phyloP scores from a whole-genome alignment of 331 rosid species.

The Quercus phellos region DNA sequence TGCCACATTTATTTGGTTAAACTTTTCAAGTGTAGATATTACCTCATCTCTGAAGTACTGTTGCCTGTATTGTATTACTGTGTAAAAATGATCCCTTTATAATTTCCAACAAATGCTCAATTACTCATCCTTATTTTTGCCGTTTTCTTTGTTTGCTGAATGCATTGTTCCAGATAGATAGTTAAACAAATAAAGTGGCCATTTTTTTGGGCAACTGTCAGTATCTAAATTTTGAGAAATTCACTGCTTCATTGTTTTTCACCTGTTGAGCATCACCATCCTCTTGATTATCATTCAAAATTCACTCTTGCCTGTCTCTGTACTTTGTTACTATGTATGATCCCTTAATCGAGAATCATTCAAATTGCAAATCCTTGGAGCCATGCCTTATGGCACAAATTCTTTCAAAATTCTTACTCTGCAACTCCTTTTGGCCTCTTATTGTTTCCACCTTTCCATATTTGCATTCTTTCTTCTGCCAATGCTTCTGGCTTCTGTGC shows the following conservation, averaged over 20 bases:
- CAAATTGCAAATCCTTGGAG: slow-evolving; percentile 52
- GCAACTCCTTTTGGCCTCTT: slow-evolving; percentile 67
- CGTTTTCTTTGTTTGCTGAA: slow-evolving; percentile 20
- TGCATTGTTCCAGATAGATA: slow-evolving; percentile 45
- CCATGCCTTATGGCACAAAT: slow-evolving; percentile 54
- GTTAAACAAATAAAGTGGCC: slow-evolving; percentile 52
- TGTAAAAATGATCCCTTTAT: slow-evolving; percentile 1
- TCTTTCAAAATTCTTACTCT: slow-evolving; percentile 62
- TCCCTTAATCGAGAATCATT: slow-evolving; percentile 48
- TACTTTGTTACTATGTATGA: slow-evolving; percentile 38
- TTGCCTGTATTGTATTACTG: background rate
- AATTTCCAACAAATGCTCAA: slow-evolving; percentile 21
- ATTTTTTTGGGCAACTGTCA: slow-evolving; percentile 32
- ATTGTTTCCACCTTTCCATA: slow-evolving; percentile 66
- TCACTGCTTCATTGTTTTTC: slow-evolving; percentile 39
- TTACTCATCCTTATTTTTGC: slow-evolving; percentile 44
- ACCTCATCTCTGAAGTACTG: background rate
- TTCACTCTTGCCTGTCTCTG: slow-evolving; percentile 54
- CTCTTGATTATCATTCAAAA: slow-evolving; percentile 54
- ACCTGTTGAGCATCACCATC: slow-evolving; percentile 47
- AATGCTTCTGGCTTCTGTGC: slow-evolving; percentile 71
- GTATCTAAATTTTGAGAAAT: slow-evolving; percentile 36
- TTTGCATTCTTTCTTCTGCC: slow-evolving; percentile 61
- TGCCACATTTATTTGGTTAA: background rate
- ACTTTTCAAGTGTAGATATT: background rate